Evolutionary conservation across 192 early-diverging fungal genomes (phyloP).

Genomic region (Coemansia sp.): DNA sequence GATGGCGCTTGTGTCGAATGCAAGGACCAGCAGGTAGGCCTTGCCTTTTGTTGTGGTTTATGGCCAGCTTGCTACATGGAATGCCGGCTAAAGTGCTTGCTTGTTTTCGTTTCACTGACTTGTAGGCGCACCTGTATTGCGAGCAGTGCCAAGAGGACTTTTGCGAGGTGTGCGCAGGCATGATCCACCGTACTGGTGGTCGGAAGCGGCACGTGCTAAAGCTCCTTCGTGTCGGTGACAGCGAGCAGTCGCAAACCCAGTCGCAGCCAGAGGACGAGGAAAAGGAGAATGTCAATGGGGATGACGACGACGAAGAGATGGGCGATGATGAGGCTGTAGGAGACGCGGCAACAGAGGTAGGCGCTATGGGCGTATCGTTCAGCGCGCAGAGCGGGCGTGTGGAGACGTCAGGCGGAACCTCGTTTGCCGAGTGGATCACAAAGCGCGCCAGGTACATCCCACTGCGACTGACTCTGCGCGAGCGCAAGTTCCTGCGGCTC

Average conservation of each 20-base stretch:
- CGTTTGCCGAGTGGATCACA: conserved; percentile 78
- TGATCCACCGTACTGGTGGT: conserved; percentile 80
- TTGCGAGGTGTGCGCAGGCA: conserved; percentile 88
- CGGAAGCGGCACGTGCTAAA: conserved; percentile 58
- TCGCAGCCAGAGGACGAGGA: conserved; percentile 4
- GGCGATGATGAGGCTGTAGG: not conserved
- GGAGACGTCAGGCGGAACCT: conserved; percentile 49
- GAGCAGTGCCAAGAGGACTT: conserved; percentile 82
- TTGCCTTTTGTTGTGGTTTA: not conserved
- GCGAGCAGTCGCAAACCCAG: conserved; percentile 7
- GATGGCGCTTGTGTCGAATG: conserved; percentile 90
- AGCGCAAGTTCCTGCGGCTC: conserved; percentile 90
- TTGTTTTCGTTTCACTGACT: not conserved
- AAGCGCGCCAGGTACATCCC: conserved; percentile 94
- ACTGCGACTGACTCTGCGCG: conserved; percentile 80
- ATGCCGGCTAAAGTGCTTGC: not conserved
- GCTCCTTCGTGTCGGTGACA: conserved; percentile 27
- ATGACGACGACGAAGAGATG: conserved; percentile 2
- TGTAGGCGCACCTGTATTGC: conserved; percentile 59
- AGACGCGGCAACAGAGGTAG: conserved; percentile 15
- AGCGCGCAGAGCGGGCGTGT: conserved; percentile 36
- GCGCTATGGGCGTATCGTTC: conserved; percentile 49
- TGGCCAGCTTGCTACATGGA: not conserved
- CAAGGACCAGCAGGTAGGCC: conserved; percentile 66
- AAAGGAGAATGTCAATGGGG: not conserved